Evolutionary conservation across 345 rosid genomes (phyloP).

Genomic region (Atalantia buxifolia): DNA sequence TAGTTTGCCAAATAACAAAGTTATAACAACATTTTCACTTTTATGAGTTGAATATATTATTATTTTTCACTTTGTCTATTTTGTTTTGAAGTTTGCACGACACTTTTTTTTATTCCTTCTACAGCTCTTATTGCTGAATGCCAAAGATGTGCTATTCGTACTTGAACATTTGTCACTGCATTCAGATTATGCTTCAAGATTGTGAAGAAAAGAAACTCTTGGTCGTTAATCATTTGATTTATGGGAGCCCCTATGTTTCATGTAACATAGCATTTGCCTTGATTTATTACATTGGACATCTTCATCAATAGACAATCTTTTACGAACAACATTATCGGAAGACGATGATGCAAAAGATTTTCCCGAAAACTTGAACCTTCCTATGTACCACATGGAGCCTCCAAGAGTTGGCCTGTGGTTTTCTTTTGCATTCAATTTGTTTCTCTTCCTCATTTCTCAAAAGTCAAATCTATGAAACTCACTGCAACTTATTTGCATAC

Average conservation of each 20-base stretch:
- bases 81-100: too few relatives aligned
- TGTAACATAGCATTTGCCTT: too few relatives aligned
- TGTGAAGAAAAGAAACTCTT: slow-evolving; percentile 25
- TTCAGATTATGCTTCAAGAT: slow-evolving; percentile 45
- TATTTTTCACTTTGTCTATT: too few relatives aligned
- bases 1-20: too few relatives aligned
- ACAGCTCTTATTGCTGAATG: neutral
- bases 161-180: slow-evolving; percentile 37
- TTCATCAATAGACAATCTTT: slow-evolving; percentile 57
- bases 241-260: too few relatives aligned
- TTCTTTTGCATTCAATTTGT: slow-evolving; percentile 32
- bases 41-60: too few relatives aligned
- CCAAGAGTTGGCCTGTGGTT: slow-evolving; percentile 47
- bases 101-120: too few relatives aligned
- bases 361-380: slow-evolving; percentile 38
- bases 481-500: slow-evolving; percentile 35
- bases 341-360: slow-evolving; percentile 35
- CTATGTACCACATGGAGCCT: slow-evolving; percentile 50
- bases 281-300: slow-evolving; percentile 30
- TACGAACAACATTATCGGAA: slow-evolving; percentile 20
- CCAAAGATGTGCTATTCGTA: slow-evolving; percentile 18
- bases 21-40: too few relatives aligned
- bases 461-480: neutral
- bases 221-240: slow-evolving; percentile 19
- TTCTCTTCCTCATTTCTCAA: too few relatives aligned